These are phyloP conservation scores for Mycena sanguinolenta DNA, from an alignment of 768 basidiomycete species.

Conservation along the genomic window DNA sequence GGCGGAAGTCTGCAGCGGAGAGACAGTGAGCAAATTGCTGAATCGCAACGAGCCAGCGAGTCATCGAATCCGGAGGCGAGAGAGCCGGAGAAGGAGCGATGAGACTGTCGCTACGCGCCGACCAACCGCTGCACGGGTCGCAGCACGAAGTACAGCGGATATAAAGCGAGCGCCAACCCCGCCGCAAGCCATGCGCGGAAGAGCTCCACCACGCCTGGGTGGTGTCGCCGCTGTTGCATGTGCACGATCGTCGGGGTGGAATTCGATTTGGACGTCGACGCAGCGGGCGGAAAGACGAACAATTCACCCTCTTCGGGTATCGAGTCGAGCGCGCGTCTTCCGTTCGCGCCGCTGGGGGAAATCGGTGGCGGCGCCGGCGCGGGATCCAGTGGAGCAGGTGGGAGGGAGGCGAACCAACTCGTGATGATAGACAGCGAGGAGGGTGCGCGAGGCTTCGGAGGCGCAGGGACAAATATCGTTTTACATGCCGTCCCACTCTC, in stretches of 20 bases:
- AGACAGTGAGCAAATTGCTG: no score
- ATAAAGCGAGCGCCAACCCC: conserved; percentile 3
- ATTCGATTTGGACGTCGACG: no score
- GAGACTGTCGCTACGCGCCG: no score
- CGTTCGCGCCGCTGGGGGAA: neutral
- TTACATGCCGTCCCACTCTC: neutral
- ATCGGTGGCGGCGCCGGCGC: neutral
- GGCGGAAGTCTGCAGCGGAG: no score
- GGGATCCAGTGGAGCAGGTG: neutral
- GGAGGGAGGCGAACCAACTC: neutral
- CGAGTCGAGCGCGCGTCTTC: neutral
- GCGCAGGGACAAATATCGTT: conserved; percentile 24
- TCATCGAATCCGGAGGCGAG: no score
- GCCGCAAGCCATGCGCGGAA: neutral
- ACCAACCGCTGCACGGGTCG: conserved; percentile 2
- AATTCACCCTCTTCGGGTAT: conserved; percentile 26
- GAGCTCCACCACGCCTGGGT: no score
- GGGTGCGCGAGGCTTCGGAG: neutral
- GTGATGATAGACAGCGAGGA: neutral
- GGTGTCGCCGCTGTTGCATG: no score
- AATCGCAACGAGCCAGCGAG: no score
- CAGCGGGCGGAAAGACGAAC: neutral
- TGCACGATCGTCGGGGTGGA: no score
- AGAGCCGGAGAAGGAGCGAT: no score
- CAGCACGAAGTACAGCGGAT: conserved; percentile 3